Percentiles rank a stretch among this genome's conserved stretches.
Conservation (phyloP, 495 filamentous ascomycete genomes). For the Saxophila tyrrhenica region DNA sequence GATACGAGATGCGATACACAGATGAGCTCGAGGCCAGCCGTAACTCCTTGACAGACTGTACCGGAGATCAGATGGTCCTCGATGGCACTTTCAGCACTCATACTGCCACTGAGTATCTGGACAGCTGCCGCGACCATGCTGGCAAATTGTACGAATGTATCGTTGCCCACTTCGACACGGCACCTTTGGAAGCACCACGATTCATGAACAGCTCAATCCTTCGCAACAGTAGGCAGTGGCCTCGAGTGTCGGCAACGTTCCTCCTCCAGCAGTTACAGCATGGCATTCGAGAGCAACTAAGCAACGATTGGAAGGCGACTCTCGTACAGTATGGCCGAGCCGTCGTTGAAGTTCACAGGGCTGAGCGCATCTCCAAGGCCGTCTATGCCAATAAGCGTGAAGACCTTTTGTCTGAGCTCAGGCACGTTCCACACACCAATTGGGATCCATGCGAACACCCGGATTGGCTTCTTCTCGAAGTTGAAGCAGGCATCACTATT, state of each 20-base stretch:
- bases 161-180: neutral
- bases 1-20: neutral
- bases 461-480: constrained; percentile 48
- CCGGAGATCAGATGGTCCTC: neutral
- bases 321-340: constrained; percentile 30
- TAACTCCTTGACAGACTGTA: neutral
- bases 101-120: neutral
- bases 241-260: constrained; percentile 16
- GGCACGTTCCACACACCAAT: constrained; percentile 41
- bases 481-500: constrained; percentile 53
- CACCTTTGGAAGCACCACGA: neutral
- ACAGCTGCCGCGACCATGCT: neutral
- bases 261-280: constrained; percentile 14
- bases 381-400: neutral
- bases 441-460: constrained; percentile 42
- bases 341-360: constrained; percentile 30
- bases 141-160: neutral
- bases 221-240: constrained; percentile 6
- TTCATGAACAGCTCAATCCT: neutral
- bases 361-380: constrained; percentile 26
- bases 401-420: constrained; percentile 39
- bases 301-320: constrained; percentile 15
- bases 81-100: neutral
- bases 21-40: neutral
- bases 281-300: constrained; percentile 3